Base-by-base conservation (phyloP, 805 yeast genomes). In the Ogataea corticis region DNA sequence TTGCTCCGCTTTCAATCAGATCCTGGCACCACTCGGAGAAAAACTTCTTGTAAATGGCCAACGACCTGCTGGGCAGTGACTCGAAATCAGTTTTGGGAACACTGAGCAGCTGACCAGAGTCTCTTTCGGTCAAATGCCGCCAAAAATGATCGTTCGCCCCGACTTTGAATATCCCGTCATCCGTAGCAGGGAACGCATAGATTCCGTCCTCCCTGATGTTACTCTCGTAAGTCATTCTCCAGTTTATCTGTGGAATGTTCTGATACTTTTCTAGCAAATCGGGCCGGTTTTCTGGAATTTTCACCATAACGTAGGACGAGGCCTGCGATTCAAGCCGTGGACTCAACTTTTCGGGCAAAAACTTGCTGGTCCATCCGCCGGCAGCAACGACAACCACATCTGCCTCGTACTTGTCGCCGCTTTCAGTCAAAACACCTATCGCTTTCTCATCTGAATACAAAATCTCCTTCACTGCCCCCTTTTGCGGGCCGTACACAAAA, bases 211-310 rank as follows among this genome's bases (percentile, higher is more conserved):
- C 41, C 6, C 46, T 33, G 35, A 46, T 39, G 23, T 49, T 17
- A 32, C 46, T 48, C 14, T 46, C 48, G 35, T 46, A 49, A 10
- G 48, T 41, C 48, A 51, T 37, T 48, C 51, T 66, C 70, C 70
- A 67, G 19, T 47, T 53, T 9, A 63, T 41, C 33, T 61, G 44
- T 12, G 72, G 71, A 42, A 65, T 51, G 39, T 63, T 58, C 13
- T 54, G 53, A 46, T 68, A 68, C 45, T 68, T 69, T 11, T 48
- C 50, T 5, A 52, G 33, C 32, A 68, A 40, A 43, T 66, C 70
- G n/a, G 54, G 51, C 38, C 71, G 52, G 30, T 59, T 56, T 18
- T 59, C 56, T 7, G 72, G 71, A 21, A 69, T 59, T 44, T 64
- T 59, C 39, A 67, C 49, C 12, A 59, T 35, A 1, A 62, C 47